phyloP scores from a whole-genome alignment of 177 flowering plant genomes.

The Telopea speciosissima region DNA sequence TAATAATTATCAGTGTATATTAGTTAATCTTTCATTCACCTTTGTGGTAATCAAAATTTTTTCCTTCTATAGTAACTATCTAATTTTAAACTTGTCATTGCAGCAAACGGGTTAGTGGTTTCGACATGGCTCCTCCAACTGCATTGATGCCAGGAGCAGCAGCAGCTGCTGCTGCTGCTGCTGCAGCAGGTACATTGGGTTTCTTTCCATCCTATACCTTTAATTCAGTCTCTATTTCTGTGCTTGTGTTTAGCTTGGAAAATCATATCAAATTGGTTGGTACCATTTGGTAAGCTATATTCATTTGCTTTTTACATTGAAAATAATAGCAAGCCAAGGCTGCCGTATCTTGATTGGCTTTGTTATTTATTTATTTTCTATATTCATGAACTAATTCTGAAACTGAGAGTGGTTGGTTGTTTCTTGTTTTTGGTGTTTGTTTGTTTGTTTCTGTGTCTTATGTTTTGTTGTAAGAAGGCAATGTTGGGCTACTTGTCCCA shows the following conservation, averaged over 20 bases:
- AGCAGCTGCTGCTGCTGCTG: slow-evolving; percentile 27
- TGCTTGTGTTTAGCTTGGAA: slow-evolving; percentile 47
- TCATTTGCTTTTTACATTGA: slow-evolving; percentile 12
- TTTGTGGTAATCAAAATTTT: too few relatives aligned
- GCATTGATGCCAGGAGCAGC: slow-evolving; percentile 33
- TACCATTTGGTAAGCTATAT: slow-evolving; percentile 54
- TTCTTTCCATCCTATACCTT: slow-evolving; percentile 15
- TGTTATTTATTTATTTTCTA: too few relatives aligned
- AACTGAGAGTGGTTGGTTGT: slow-evolving; percentile 78
- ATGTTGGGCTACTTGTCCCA: slow-evolving; percentile 60
- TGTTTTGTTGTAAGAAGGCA: slow-evolving; percentile 67
- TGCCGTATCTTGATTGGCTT: slow-evolving; percentile 28
- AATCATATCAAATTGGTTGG: slow-evolving; percentile 55
- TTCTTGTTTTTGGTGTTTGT: slow-evolving; percentile 70
- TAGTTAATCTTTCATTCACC: too few relatives aligned
- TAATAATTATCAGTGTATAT: too few relatives aligned
- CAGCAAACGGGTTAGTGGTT: slow-evolving; percentile 72
- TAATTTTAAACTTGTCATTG: too few relatives aligned
- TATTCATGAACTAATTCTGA: slow-evolving; percentile 12
- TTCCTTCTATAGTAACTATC: too few relatives aligned
- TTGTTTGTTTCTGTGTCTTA: slow-evolving; percentile 56
- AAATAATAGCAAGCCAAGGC: slow-evolving; percentile 10
- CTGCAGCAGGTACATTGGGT: slow-evolving; percentile 26
- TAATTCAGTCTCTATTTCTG: slow-evolving; percentile 24
- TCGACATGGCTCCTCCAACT: slow-evolving; percentile 78